These are phyloP conservation scores for Citrullus amarus DNA, from an alignment of 306 rosid species.

Conservation along the genomic window DNA sequence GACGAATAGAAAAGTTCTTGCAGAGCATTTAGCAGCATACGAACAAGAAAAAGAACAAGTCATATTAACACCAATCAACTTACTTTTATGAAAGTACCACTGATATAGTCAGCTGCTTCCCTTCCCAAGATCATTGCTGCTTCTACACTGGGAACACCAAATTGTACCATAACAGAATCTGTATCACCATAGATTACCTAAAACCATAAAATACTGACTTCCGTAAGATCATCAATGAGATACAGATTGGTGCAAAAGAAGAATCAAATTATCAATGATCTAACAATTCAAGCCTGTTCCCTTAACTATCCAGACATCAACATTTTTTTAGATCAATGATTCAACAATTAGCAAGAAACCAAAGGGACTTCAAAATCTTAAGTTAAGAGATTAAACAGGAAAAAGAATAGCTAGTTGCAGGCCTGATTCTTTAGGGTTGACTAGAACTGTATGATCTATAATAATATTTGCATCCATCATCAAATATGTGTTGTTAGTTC, in stretches of 20 bases:
- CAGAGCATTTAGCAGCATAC: not conserved
- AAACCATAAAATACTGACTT: slow-evolving; percentile 14
- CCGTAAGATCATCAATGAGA: not conserved
- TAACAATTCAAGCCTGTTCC: not conserved
- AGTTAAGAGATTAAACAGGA: not conserved
- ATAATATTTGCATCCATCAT: not conserved
- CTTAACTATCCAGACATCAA: not conserved
- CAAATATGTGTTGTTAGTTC: not conserved
- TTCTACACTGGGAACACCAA: slow-evolving; percentile 71
- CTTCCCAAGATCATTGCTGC: slow-evolving; percentile 82
- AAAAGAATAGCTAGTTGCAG: not conserved
- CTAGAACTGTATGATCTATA: not conserved
- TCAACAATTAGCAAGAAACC: not conserved
- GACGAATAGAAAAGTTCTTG: not conserved
- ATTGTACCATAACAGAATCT: slow-evolving; percentile 96
- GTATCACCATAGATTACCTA: slow-evolving; percentile 97
- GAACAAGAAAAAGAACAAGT: not conserved
- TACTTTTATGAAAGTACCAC: slow-evolving; percentile 72
- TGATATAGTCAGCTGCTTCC: slow-evolving; percentile 89
- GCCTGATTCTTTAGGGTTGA: not conserved
- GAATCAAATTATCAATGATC: not conserved
- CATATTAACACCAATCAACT: not conserved
- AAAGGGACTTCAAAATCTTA: not conserved
- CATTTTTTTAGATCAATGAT: not conserved
- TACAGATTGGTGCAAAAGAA: not conserved